A percentile compares a stretch with the other conserved stretches of the same genome.
phyloP scores from a whole-genome alignment of 345 rosid species.

The Anacardium occidentale region DNA sequence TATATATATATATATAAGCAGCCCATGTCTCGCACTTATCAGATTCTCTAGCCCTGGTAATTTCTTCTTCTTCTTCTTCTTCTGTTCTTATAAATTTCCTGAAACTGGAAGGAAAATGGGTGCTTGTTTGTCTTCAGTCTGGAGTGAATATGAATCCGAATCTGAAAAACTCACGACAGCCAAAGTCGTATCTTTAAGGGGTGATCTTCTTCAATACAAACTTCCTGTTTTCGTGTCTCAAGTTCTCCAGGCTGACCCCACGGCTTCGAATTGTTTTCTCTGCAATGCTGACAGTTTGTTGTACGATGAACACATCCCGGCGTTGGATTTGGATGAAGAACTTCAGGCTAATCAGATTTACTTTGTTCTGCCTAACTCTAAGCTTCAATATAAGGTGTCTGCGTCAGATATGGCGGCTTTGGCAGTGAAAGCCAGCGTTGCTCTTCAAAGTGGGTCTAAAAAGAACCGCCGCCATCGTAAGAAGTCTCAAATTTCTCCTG shows the following conservation, averaged over 20 bases:
- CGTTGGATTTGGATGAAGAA: conserved; percentile 30
- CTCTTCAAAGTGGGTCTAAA: conserved; percentile 47
- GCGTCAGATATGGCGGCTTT: conserved; percentile 90
- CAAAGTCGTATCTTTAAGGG: conserved; percentile 61
- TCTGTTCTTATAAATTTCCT: no score
- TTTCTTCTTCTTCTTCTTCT: no score
- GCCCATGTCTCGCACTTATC: background rate
- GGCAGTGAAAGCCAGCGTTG: conserved; percentile 86
- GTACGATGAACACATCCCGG: conserved; percentile 67
- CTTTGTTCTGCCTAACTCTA: conserved; percentile 67
- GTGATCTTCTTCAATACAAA: conserved; percentile 57
- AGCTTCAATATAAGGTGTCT: conserved; percentile 51
- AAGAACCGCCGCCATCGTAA: conserved; percentile 33
- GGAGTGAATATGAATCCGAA: conserved; percentile 19
- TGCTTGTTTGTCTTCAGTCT: conserved; percentile 41
- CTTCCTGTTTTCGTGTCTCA: conserved; percentile 55
- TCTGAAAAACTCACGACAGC: conserved; percentile 37
- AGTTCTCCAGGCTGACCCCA: conserved; percentile 44
- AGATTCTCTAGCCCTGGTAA: background rate
- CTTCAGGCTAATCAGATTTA: conserved; percentile 58
- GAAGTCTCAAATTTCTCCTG: conserved; percentile 60
- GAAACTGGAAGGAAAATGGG: conserved; percentile 46
- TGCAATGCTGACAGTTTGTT: conserved; percentile 60
- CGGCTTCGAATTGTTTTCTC: conserved; percentile 37
- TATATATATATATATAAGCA: no score